phyloP scores from a whole-genome alignment of 164 flowering plant species.

The Santalum album region DNA sequence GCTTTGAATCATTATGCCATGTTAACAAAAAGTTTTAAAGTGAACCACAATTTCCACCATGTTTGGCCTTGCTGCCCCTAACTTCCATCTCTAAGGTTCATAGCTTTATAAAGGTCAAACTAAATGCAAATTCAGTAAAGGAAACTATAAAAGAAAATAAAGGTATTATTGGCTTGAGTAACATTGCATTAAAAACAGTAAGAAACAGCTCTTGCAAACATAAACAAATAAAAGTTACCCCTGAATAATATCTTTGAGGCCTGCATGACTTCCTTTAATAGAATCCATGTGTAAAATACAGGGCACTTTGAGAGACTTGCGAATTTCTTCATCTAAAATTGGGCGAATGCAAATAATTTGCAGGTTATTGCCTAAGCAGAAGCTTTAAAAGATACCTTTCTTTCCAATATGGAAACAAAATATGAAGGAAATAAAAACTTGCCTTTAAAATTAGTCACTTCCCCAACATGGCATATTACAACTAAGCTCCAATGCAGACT shows the following conservation, averaged over 20 bases:
- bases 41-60: no score
- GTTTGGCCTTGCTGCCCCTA: no score
- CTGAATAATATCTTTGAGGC: conserved; percentile 75
- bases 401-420: no score
- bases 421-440: conserved; percentile 9
- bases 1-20: no score
- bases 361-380: background rate
- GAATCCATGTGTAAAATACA: conserved; percentile 98
- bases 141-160: no score
- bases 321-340: conserved; percentile 46
- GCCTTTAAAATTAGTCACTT: conserved; percentile 52
- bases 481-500: conserved; percentile 97
- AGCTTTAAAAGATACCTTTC: no score
- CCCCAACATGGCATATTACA: conserved; percentile 89
- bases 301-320: conserved; percentile 47
- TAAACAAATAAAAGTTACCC: conserved; percentile 32
- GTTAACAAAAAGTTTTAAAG: no score
- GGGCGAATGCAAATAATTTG: conserved; percentile 1
- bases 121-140: no score
- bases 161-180: no score
- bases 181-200: background rate
- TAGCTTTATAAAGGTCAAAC: no score
- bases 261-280: conserved; percentile 76
- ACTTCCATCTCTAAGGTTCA: no score
- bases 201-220: background rate